phyloP scores from a whole-genome alignment of 2,329 filamentous ascomycete species.

The Leptographium lundbergii region DNA sequence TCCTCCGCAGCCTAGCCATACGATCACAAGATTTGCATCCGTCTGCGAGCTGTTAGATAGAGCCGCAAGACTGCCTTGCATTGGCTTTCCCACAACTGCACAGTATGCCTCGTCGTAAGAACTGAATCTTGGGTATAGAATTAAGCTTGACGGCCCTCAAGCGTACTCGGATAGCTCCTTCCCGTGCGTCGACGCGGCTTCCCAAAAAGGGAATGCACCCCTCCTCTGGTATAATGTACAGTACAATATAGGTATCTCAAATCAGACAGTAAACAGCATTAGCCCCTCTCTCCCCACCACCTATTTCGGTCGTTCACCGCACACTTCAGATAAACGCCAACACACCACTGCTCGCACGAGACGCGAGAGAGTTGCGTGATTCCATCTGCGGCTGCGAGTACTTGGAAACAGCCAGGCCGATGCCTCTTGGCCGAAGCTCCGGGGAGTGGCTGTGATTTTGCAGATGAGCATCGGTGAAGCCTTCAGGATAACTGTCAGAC shows the following conservation, averaged over 20 bases:
- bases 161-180: not conserved
- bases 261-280: not conserved
- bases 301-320: not conserved
- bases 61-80: not conserved
- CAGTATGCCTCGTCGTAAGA: not conserved
- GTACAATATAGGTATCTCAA: not conserved
- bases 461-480: not conserved
- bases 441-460: not conserved
- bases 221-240: not conserved
- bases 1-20: not conserved
- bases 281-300: not conserved
- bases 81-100: not conserved
- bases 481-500: not conserved
- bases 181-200: not conserved
- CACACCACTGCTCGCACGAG: constrained; percentile 7
- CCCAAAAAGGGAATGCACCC: not conserved
- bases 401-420: constrained; percentile 9
- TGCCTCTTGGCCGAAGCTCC: not conserved
- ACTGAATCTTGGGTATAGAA: not conserved
- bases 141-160: not conserved
- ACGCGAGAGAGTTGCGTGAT: constrained; percentile 8
- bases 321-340: constrained; percentile 6
- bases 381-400: constrained; percentile 7
- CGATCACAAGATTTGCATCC: too few relatives aligned
- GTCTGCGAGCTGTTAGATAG: not conserved